Conservation (phyloP, 805 yeast genomes). For the Myxozyma sirexii region DNA sequence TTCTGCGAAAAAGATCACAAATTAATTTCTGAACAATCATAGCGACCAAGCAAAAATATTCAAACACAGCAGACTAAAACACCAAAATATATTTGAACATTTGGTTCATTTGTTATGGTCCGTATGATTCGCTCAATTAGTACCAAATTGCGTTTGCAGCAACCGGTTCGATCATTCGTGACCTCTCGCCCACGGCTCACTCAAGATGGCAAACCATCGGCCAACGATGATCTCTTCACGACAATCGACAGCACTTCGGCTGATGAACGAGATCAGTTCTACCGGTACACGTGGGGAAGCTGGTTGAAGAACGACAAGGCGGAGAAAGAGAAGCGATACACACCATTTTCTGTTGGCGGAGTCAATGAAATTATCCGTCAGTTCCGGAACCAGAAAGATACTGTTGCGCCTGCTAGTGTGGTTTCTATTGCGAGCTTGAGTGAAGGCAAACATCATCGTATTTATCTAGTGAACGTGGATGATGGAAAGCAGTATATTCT, state of each 20-base stretch:
- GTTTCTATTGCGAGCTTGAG: constrained; percentile 80
- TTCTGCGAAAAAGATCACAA: no score
- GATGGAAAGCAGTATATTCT: constrained; percentile 61
- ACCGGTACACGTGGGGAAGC: constrained; percentile 91
- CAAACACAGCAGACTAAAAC: neutral
- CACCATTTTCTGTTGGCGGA: constrained; percentile 82
- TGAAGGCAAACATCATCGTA: constrained; percentile 92
- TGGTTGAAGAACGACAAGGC: constrained; percentile 81
- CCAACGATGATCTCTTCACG: constrained; percentile 11
- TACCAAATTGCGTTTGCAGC: neutral
- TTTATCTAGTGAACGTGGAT: constrained; percentile 71
- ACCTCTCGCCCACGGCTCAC: neutral
- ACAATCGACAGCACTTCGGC: constrained; percentile 15
- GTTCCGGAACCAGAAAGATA: constrained; percentile 18
- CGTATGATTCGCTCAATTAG: neutral
- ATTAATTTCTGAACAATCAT: no score
- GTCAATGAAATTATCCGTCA: constrained; percentile 48
- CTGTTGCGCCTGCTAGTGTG: constrained; percentile 46
- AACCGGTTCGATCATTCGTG: neutral
- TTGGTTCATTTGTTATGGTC: no score
- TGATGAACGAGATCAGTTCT: constrained; percentile 49
- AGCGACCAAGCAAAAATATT: no score
- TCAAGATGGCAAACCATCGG: neutral
- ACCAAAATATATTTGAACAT: no score
- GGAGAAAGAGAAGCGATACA: constrained; percentile 75